Base-by-base conservation (phyloP, 2,329 filamentous ascomycete genomes). In the Phialophora chinensis region DNA sequence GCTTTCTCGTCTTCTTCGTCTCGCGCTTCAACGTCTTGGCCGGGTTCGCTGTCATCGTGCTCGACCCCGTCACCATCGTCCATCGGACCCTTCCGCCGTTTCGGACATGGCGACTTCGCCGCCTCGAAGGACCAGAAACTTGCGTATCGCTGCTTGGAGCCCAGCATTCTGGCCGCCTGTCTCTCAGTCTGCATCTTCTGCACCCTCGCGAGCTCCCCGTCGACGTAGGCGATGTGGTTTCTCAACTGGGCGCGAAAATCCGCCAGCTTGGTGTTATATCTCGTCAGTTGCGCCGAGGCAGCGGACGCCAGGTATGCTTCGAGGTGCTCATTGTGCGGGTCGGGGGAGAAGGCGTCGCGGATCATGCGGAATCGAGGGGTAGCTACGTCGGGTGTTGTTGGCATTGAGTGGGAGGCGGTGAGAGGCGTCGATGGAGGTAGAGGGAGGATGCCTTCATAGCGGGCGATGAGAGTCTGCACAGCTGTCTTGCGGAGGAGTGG, bases 381-480 rank as follows among this genome's bases (percentile, higher is more conserved):
- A 27, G 64, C 44, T 62, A 50, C 17, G 50, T 44, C 50, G 33
- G 52, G 29, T 11, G 35, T 49, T 52, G 52, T 54, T 31, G 47
- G n/a, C 31, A 11, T 44, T 6, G 53, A 31, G 27, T 11, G 29
- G 8, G n/a, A 10, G 53, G 5, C 3, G 17, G 29, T n/a, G 2
- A 56, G n/a, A 7, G 56, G 59, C 8, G 47, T 25, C 7, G 62
- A 58, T 10, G 50, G 54, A 7, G 62, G 44, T 20, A 67, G 27
- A 38, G 70, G 71, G 8, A 65, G 50, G 11, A n/a, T 52, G 4
- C 66, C 69, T 66, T 72, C 71, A 38, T 65, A 72, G 38, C 58
- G 61, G 7, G 68, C 66, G 33, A 72, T 72, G 35, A 72, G 70
- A 20, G 69, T 71, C 17, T 70, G 66, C 17, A 73, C 61, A 4